Conservation (phyloP, 2,329 filamentous ascomycete species). For the Chaetomiaceae sp. region DNA sequence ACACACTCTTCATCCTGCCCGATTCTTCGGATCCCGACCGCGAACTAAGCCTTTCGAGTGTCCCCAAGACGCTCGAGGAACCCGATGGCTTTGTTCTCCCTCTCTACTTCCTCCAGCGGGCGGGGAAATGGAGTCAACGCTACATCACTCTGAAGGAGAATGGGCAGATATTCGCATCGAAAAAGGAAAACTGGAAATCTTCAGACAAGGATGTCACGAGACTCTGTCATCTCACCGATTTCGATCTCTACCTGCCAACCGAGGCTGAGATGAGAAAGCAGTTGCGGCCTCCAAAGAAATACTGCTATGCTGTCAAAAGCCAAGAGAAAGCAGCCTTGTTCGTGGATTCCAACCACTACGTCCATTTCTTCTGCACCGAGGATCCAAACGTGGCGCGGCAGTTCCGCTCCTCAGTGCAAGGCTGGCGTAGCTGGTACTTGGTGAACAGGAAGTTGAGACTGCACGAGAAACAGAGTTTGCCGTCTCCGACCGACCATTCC, state of each 20-base stretch:
- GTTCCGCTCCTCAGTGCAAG: conserved; percentile 69
- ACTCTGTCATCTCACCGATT: conserved; percentile 84
- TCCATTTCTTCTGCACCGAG: conserved; percentile 86
- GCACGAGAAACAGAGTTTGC: conserved; percentile 30
- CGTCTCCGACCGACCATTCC: conserved; percentile 29
- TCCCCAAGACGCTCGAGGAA: conserved; percentile 53
- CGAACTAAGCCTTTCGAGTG: conserved; percentile 62
- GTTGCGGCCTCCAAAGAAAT: conserved; percentile 77
- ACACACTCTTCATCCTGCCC: conserved; percentile 65
- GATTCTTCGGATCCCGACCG: conserved; percentile 50
- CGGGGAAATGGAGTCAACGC: conserved; percentile 85
- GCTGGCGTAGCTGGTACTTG: conserved; percentile 90
- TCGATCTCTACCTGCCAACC: conserved; percentile 81
- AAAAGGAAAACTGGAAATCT: conserved; percentile 58
- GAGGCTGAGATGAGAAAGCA: conserved; percentile 62
- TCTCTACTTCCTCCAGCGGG: conserved; percentile 75
- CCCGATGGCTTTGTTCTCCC: conserved; percentile 65
- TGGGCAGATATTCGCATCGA: conserved; percentile 68
- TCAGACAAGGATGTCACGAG: conserved; percentile 63
- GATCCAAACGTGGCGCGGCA: conserved; percentile 61
- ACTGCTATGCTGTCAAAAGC: conserved; percentile 85
- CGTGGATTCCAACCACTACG: conserved; percentile 75
- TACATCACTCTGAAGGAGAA: conserved; percentile 68
- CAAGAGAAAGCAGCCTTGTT: conserved; percentile 87
- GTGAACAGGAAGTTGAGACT: conserved; percentile 59